A percentile compares a stretch with the other conserved stretches of the same genome.
These are phyloP conservation scores for Microascus cirrosus DNA, from an alignment of 2,329 filamentous ascomycete genomes.

Conservation along the genomic window DNA sequence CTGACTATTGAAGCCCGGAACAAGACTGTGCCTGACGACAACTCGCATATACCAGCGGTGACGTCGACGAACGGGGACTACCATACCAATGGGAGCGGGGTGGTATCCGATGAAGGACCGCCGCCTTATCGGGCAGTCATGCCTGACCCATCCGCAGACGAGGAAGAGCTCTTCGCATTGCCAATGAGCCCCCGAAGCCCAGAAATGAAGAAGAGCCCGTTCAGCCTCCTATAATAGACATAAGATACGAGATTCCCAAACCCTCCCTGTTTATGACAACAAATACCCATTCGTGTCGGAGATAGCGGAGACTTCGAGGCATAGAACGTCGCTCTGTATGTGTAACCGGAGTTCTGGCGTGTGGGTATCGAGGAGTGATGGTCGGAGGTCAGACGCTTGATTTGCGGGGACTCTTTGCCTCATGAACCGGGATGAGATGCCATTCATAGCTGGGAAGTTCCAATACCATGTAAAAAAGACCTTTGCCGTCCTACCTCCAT, in stretches of 20 bases:
- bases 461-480: background rate
- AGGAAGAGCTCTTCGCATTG: slow-evolving; percentile 79
- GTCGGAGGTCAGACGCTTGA: no score
- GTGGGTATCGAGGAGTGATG: no score
- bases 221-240: slow-evolving; percentile 37
- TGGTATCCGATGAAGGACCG: background rate
- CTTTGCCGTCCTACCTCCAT: slow-evolving; percentile 54
- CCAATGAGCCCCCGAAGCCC: slow-evolving; percentile 79
- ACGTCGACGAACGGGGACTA: background rate
- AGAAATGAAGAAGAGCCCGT: slow-evolving; percentile 76
- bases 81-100: background rate
- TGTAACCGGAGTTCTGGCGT: no score
- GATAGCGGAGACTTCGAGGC: background rate
- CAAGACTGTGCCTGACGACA: slow-evolving; percentile 3
- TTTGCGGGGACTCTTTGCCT: background rate
- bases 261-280: background rate
- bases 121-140: slow-evolving; percentile 25
- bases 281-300: background rate
- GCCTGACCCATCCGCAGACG: slow-evolving; percentile 22
- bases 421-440: no score
- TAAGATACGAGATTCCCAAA: background rate
- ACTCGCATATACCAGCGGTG: background rate
- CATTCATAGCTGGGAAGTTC: background rate
- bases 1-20: slow-evolving; percentile 11
- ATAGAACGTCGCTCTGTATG: no score